Base-by-base conservation (phyloP, 73 alveolate species). In the Paramecium octaurelia region DNA sequence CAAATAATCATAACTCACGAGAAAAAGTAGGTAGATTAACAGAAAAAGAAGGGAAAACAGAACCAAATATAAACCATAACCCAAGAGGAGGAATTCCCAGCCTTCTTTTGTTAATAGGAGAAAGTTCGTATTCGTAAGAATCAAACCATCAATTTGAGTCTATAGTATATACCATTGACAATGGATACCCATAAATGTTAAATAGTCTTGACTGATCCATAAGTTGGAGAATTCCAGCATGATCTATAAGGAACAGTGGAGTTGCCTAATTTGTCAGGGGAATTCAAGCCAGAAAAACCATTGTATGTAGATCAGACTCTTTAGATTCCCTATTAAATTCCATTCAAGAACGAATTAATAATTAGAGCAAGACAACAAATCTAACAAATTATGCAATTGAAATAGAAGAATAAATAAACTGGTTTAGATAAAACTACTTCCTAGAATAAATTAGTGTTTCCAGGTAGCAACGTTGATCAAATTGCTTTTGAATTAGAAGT, bases 101-200 rank as follows among this genome's bases (percentile, higher is more conserved):
- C 99, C 24, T 96, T 93, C 96, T 87, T 95, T 71, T 96, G 97
- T 94, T 58, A 93, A 31, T 87, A 69, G 29, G 97, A 93, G 70
- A 68, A 91, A 9, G 75, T 87, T 50, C 93, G 97, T 58, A 92
- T 96, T 34, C 93, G 94, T 40, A 96, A 92, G 86, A 93, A 95
- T 71, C 95, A 97, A 59, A 96, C 97, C 9, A 95, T 94, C 8
- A 96, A 93, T 71, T 97, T 98, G 31, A 95, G 97, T 0, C 85
- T 98, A 58, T 71, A 95, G 43, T 98, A 94, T 96, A 85, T 98
- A 14, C 99, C 99, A 12, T 95, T 98, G 57, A 99, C 96, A 76
- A 93, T 98, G 88, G 99, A 98, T 35, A 96, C 97, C 4, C 98
- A 98, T 85, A 97, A 96, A 89, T 97, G 99, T 90, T 94, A 92